Base-by-base conservation (phyloP, 352 stramenopile genomes). In the Phytopythium mirpurense region DNA sequence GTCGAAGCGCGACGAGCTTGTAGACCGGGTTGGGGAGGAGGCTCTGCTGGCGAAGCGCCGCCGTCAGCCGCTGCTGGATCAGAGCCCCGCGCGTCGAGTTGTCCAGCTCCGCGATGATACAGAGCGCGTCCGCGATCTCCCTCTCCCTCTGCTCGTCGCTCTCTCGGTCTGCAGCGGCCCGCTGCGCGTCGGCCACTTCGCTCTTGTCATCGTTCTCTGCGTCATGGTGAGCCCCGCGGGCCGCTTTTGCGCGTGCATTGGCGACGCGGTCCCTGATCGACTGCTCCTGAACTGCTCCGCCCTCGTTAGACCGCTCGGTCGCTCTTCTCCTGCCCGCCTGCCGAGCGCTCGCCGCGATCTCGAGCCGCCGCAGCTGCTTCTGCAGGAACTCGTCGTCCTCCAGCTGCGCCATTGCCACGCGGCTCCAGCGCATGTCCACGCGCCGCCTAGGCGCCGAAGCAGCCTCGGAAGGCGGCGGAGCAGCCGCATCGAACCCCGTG, bases 381-480 rank as follows among this genome's bases (percentile, higher is more conserved):
- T 56, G 63, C 31, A 93, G 59, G 27, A 90, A 93, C 41, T 80
- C 75, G 23, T 86, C 77, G 44, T 90, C 72, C 21, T 62, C 60
- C 29, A 90, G 64, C 46, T 89, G 79, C 5, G 72, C 75, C 38
- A 87, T 68, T 9, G 62, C 60, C 21, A 93, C 57, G n/a, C 76
- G 69, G n/a, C 69, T 62, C 82, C 82, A 93, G 9, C 78, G 77
- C 54, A 80, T 41, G 57, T 90, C 79, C 21, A 67, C 53, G n/a
- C 82, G 75, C 3, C 57, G 63, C 7, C 38, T 4, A 2, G 44
- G 6, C 0, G 45, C 7, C 15, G 45, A 5, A 1, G 8, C 19
- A n/a, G 31, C 1, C 15, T 10, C 23, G 0, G 45, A 38, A 18
- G 18, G 7, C 10, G n/a, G 3, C 14, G 26, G 9, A 9, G 29